These are phyloP conservation scores for Pythium sukuiense DNA, from an alignment of 352 stramenopile genomes.

Conservation along the genomic window DNA sequence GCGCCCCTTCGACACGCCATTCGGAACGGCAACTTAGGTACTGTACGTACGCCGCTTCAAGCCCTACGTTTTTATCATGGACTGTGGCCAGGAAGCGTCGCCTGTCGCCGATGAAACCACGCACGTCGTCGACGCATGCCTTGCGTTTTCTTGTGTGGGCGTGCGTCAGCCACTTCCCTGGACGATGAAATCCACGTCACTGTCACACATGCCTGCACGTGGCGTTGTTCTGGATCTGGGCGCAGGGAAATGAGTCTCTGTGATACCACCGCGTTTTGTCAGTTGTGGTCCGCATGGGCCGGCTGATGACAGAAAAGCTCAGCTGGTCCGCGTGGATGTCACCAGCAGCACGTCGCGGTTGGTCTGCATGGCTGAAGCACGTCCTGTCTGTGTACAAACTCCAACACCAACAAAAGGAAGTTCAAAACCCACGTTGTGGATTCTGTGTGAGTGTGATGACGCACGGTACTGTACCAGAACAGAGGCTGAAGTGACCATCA, in stretches of 20 bases:
- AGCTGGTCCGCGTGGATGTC: conserved; percentile 5
- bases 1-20: conserved; percentile 26
- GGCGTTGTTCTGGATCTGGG: neutral
- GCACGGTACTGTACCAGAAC: conserved; percentile 9
- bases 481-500: conserved; percentile 23
- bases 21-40: conserved; percentile 23
- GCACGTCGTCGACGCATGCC: neutral
- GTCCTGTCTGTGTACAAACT: conserved; percentile 21
- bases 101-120: neutral
- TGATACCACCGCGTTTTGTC: neutral
- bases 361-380: conserved; percentile 17
- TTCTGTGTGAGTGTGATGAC: conserved; percentile 7
- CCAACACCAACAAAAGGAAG: neutral
- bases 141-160: neutral
- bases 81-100: neutral
- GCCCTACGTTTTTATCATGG: neutral
- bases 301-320: conserved; percentile 2
- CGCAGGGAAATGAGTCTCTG: conserved; percentile 6
- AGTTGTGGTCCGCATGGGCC: neutral
- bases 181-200: conserved; percentile 1
- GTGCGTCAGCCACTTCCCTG: neutral
- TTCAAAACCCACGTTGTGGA: neutral
- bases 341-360: neutral
- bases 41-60: neutral
- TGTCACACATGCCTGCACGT: neutral